phyloP scores from a whole-genome alignment of 805 yeast species.

The Monosporozyma yasuniensis region DNA sequence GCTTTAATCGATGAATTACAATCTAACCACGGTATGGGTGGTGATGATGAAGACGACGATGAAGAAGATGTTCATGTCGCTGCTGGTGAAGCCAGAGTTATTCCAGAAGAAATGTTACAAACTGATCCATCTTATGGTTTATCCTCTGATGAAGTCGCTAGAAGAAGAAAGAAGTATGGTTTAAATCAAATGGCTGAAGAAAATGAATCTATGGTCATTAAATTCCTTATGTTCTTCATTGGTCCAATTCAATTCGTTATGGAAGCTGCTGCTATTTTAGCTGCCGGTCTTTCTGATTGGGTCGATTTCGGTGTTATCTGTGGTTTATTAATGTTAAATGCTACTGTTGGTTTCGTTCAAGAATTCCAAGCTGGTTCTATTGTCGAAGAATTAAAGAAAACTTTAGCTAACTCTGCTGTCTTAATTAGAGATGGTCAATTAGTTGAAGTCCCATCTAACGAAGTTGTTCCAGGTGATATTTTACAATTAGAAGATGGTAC shows the following conservation, averaged over 20 bases:
- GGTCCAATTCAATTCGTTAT: constrained; percentile 96
- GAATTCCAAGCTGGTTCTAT: constrained; percentile 98
- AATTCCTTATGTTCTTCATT: constrained; percentile 79
- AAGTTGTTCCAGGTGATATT: constrained; percentile 92
- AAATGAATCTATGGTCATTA: constrained; percentile 65
- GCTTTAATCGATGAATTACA: constrained; percentile 73
- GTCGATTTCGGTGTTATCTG: constrained; percentile 97
- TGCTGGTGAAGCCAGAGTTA: constrained; percentile 59
- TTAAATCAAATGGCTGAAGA: constrained; percentile 87
- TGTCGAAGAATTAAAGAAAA: constrained; percentile 92
- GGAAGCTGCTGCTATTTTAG: constrained; percentile 93
- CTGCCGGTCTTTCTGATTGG: constrained; percentile 97
- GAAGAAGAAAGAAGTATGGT: constrained; percentile 87
- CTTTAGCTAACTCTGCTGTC: constrained; percentile 81
- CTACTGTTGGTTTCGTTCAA: constrained; percentile 91
- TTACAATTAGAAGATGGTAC: constrained; percentile 88
- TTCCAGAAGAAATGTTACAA: constrained; percentile 77
- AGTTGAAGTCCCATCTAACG: constrained; percentile 69
- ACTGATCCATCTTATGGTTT: constrained; percentile 77
- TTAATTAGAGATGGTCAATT: constrained; percentile 77
- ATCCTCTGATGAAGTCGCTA: constrained; percentile 63
- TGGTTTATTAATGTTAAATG: constrained; percentile 78
- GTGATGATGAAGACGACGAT: constrained; percentile 44
- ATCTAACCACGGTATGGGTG: constrained; percentile 44
- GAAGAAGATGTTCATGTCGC: constrained; percentile 37